Base-by-base conservation (phyloP, 2,329 filamentous ascomycete species). In the Fusarium chuoi region DNA sequence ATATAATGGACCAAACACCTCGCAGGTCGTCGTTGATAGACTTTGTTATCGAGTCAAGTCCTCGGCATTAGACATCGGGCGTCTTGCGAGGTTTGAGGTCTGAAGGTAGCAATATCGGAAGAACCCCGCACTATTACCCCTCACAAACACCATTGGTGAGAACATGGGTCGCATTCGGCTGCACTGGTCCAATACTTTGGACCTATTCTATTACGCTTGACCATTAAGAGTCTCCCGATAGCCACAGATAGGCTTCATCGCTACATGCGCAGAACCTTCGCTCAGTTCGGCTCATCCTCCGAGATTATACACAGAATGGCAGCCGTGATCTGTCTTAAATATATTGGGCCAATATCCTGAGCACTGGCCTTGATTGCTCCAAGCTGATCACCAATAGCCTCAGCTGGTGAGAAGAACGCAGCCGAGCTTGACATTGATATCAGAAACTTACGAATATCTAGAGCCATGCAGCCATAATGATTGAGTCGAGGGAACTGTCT, bases 91-190 rank as follows among this genome's bases (percentile, higher is more conserved):
- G 18, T 6, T 20, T 7, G 10, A 38, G 9, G 36, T 38, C 18
- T 10, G 36, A 12, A 38, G 36, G 36, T 38, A 3, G 36, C 36
- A 38, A 20, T 20, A 20, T 12, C 10, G 18, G 8, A 38, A 28
- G 8, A 38, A 28, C 24, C 44, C 24, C 18, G 24, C 24, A 22
- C 24, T 22, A 15, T 28, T 26, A 14, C 24, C 18, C 12, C 24
- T 28, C 12, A 26, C 24, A 46, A 4, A 10, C 18, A 6, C 18
- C 5, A 0, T 4, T 44, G 2, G 15, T 44, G 20, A 39, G 0
- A n/a, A 17, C 10, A 12, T 18, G n/a, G 18, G n/a, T 24, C 1
- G 9, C 41, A 44, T 24, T 44, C 41, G 41, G 41, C 41, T 24
- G 3, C 10, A 1, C 22, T 6, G 10, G 20, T 15, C 8, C 22